These are phyloP conservation scores for Spathaspora sp. DNA, from an alignment of 1,139 yeast species.

Conservation along the genomic window DNA sequence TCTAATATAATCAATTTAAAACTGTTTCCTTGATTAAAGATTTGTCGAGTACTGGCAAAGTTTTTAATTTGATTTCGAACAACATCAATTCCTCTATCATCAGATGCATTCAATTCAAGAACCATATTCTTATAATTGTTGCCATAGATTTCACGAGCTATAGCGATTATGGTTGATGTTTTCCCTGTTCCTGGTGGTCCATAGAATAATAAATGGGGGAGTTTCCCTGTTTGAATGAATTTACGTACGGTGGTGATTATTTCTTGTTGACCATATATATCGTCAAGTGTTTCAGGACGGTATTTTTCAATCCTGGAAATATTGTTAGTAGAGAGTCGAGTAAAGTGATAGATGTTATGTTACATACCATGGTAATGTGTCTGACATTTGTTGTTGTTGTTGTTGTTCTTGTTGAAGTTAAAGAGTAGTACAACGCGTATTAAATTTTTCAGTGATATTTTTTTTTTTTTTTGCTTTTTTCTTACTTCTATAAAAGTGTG, in stretches of 20 bases:
- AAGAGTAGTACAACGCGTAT: constrained; percentile 1
- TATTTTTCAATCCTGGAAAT: constrained; percentile 84
- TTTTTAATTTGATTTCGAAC: constrained; percentile 82
- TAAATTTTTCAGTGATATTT: background rate
- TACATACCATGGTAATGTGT: constrained; percentile 46
- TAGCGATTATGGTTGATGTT: constrained; percentile 88
- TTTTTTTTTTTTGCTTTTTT: constrained; percentile 2
- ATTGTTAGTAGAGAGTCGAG: constrained; percentile 20
- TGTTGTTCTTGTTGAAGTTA: background rate
- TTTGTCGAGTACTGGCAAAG: constrained; percentile 89
- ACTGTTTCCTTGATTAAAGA: constrained; percentile 59
- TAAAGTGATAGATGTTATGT: background rate
- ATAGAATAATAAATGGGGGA: constrained; percentile 88
- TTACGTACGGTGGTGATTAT: constrained; percentile 79
- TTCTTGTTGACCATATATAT: constrained; percentile 88
- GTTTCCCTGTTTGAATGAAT: constrained; percentile 77
- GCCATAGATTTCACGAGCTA: constrained; percentile 92
- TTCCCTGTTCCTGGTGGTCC: constrained; percentile 99
- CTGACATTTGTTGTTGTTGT: too few species aligned
- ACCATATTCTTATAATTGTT: constrained; percentile 84
- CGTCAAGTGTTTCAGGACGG: constrained; percentile 80
- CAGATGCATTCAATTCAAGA: constrained; percentile 83
- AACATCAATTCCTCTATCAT: constrained; percentile 85
- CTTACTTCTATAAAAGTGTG: constrained; percentile 2
- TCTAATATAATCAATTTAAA: constrained; percentile 91